Evolutionary conservation across 495 filamentous ascomycete genomes (phyloP).

Genomic region (Xylaria castorea): DNA sequence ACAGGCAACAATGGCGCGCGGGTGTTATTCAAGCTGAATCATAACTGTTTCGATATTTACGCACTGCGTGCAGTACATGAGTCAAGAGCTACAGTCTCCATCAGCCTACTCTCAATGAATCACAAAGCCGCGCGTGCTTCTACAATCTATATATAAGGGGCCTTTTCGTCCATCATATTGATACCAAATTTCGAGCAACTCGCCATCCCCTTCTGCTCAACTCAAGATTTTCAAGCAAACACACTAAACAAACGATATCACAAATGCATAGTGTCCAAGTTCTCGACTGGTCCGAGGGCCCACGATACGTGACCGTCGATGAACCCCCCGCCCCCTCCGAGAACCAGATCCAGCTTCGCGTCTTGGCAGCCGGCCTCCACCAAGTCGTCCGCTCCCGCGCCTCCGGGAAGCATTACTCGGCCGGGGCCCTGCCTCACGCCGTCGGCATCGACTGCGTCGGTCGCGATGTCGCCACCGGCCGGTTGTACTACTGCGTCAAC

Average conservation of each 20-base stretch:
- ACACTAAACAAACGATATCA: not conserved
- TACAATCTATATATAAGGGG: not conserved
- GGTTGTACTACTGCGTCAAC: slow-evolving; percentile 50
- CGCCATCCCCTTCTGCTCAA: not conserved
- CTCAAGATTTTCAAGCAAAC: not conserved
- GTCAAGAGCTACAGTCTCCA: not conserved
- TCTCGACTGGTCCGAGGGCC: slow-evolving; percentile 38
- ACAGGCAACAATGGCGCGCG: slow-evolving; percentile 3
- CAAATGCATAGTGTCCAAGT: slow-evolving; percentile 35
- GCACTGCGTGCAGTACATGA: not conserved
- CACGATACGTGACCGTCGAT: slow-evolving; percentile 31
- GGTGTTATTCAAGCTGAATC: not conserved
- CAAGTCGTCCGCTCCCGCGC: slow-evolving; percentile 52
- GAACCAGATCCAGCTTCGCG: slow-evolving; percentile 39
- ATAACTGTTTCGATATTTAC: not conserved
- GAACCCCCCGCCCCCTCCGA: slow-evolving; percentile 36
- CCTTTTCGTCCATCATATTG: not conserved
- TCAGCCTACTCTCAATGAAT: not conserved
- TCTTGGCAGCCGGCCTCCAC: slow-evolving; percentile 52
- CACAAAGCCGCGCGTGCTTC: not conserved
- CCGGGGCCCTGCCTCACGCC: slow-evolving; percentile 45
- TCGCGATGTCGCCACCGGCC: slow-evolving; percentile 37
- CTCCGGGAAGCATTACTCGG: slow-evolving; percentile 50
- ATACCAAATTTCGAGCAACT: not conserved
- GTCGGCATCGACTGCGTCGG: slow-evolving; percentile 51